Conservation (phyloP, 805 yeast species). For the Osmozyma mogii region DNA sequence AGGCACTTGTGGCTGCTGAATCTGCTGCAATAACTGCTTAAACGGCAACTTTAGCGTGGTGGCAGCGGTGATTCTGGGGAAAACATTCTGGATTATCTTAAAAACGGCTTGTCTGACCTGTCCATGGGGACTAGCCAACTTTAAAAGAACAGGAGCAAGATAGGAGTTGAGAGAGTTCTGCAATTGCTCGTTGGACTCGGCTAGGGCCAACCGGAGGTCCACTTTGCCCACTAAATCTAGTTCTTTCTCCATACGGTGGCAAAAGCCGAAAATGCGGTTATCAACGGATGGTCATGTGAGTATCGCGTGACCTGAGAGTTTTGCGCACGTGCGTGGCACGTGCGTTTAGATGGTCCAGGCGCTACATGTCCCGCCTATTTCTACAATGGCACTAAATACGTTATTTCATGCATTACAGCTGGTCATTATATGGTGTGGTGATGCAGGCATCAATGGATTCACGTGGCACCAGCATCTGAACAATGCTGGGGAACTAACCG, state of each 20-base stretch:
- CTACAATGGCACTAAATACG: no score
- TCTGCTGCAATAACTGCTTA: slow-evolving; percentile 54
- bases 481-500: background rate
- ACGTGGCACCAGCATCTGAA: no score
- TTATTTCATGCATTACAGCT: no score
- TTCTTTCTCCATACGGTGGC: no score
- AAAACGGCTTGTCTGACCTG: slow-evolving; percentile 62
- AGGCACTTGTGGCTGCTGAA: slow-evolving; percentile 45
- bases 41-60: slow-evolving; percentile 55
- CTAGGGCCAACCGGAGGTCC: slow-evolving; percentile 73
- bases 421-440: no score
- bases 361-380: no score
- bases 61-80: slow-evolving; percentile 57
- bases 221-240: slow-evolving; percentile 62
- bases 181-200: slow-evolving; percentile 59
- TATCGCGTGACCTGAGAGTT: no score
- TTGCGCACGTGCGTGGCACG: no score
- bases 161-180: slow-evolving; percentile 53
- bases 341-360: no score
- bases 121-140: slow-evolving; percentile 62
- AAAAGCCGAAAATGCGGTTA: no score
- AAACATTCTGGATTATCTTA: slow-evolving; percentile 56
- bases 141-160: slow-evolving; percentile 70
- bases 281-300: no score
- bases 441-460: no score